A percentile compares a stretch with the other conserved stretches of the same genome.
These are phyloP conservation scores for Collybia mongolica DNA, from an alignment of 768 basidiomycete genomes.

Conservation along the genomic window DNA sequence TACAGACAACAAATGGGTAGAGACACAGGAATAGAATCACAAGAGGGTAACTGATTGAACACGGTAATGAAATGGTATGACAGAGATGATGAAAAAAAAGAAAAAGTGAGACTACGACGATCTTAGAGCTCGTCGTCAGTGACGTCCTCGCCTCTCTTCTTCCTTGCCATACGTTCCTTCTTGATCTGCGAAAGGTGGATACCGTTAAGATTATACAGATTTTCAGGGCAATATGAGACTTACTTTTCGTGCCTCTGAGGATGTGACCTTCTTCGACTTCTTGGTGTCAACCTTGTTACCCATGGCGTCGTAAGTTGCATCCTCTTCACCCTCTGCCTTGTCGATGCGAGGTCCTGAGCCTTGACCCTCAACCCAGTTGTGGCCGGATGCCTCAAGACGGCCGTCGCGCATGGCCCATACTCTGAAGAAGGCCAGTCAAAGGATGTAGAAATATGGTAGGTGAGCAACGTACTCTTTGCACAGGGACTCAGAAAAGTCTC, in stretches of 20 bases:
- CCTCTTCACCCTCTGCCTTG: constrained; percentile 89
- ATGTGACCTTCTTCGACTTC: constrained; percentile 85
- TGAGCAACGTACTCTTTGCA: constrained; percentile 67
- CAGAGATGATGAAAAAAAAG: constrained; percentile 3
- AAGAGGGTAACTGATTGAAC: neutral
- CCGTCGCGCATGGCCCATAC: constrained; percentile 99
- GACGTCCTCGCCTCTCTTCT: constrained; percentile 80
- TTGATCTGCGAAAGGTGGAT: constrained; percentile 43
- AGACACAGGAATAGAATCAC: constrained; percentile 10
- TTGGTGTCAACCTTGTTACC: constrained; percentile 91
- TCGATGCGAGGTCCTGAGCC: constrained; percentile 94
- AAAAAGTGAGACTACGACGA: constrained; percentile 6
- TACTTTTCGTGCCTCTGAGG: constrained; percentile 81
- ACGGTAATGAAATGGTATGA: constrained; percentile 1
- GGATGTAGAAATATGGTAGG: neutral
- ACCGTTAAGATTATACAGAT: constrained; percentile 2
- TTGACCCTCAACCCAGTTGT: constrained; percentile 99
- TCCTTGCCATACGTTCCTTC: constrained; percentile 94
- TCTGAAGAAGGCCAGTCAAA: constrained; percentile 22
- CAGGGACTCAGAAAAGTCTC: constrained; percentile 98
- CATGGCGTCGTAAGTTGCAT: constrained; percentile 93
- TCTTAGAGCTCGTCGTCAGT: constrained; percentile 63
- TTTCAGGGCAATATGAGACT: constrained; percentile 10
- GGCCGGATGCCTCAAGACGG: constrained; percentile 92
- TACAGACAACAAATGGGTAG: constrained; percentile 15